Percentiles rank a stretch among this genome's conserved stretches.
phyloP scores from a whole-genome alignment of 1,139 yeast genomes.

The Pneumocystis oryctolagi region DNA sequence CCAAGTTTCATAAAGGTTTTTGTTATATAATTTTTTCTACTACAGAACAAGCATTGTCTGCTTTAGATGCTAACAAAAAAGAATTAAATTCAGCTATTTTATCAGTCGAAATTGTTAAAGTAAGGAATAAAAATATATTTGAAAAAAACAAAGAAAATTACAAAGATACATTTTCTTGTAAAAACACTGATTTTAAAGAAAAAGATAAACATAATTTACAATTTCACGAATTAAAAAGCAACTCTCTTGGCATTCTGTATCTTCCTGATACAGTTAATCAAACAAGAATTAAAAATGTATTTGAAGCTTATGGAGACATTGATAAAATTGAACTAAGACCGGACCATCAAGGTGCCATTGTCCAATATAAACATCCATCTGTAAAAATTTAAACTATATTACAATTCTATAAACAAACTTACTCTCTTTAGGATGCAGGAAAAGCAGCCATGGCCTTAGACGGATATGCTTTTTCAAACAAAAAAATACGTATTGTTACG shows the following conservation, averaged over 20 bases:
- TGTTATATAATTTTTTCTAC: constrained; percentile 22
- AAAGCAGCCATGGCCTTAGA: constrained; percentile 39
- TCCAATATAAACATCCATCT: constrained; percentile 34
- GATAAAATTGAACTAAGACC: constrained; percentile 34
- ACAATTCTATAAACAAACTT: not conserved
- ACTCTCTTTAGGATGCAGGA: constrained; percentile 33
- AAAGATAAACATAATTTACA: not conserved
- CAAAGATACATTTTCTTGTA: not conserved
- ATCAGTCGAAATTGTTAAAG: constrained; percentile 5
- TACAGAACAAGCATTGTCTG: constrained; percentile 19
- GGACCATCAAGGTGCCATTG: constrained; percentile 36
- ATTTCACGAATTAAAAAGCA: constrained; percentile 12
- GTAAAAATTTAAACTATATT: not conserved
- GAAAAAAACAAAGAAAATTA: not conserved
- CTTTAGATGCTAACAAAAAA: constrained; percentile 16
- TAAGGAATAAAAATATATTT: constrained; percentile 3
- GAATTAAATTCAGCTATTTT: constrained; percentile 13
- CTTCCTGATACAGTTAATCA: constrained; percentile 20
- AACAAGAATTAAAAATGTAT: constrained; percentile 20
- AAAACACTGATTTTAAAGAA: not conserved
- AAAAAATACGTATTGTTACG: constrained; percentile 27
- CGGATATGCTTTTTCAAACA: constrained; percentile 30
- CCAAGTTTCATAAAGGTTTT: constrained; percentile 20
- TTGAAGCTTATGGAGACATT: constrained; percentile 28
- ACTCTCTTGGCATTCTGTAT: constrained; percentile 19